These are phyloP conservation scores for Silene uniflora DNA, from an alignment of 148 eudicot genomes.

Conservation along the genomic window DNA sequence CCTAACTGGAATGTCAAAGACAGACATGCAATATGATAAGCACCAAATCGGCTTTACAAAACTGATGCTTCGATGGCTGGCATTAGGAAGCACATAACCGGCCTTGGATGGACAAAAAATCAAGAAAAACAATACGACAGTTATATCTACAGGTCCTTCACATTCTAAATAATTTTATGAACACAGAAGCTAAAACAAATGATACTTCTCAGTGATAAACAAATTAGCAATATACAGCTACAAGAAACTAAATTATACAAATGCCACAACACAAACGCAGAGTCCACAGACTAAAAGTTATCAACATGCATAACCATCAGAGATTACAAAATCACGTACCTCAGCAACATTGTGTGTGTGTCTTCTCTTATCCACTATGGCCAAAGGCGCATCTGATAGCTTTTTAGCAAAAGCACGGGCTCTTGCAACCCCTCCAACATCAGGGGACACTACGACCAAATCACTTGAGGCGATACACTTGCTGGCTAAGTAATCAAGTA, in stretches of 20 bases:
- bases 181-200: too few species aligned
- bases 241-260: not conserved
- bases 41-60: too few species aligned
- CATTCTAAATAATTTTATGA: too few species aligned
- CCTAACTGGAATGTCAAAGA: too few species aligned
- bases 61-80: too few species aligned
- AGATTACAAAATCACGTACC: slow-evolving; percentile 29
- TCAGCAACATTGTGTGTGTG: slow-evolving; percentile 87
- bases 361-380: slow-evolving; percentile 95
- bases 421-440: slow-evolving; percentile 98
- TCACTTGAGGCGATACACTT: slow-evolving; percentile 68
- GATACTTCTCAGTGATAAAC: too few species aligned
- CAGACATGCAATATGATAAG: too few species aligned
- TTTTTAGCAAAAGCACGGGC: slow-evolving; percentile 97
- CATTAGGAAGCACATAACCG: too few species aligned
- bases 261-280: not conserved
- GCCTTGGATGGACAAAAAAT: too few species aligned
- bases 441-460: slow-evolving; percentile 94
- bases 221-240: not conserved
- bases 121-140: too few species aligned
- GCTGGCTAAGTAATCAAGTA: slow-evolving; percentile 97
- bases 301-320: not conserved
- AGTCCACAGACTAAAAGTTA: not conserved
- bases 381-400: slow-evolving; percentile 91
- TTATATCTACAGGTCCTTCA: too few species aligned